phyloP scores from a whole-genome alignment of 2,329 filamentous ascomycete genomes.

The Dryadomyces quercus-mongolicae region DNA sequence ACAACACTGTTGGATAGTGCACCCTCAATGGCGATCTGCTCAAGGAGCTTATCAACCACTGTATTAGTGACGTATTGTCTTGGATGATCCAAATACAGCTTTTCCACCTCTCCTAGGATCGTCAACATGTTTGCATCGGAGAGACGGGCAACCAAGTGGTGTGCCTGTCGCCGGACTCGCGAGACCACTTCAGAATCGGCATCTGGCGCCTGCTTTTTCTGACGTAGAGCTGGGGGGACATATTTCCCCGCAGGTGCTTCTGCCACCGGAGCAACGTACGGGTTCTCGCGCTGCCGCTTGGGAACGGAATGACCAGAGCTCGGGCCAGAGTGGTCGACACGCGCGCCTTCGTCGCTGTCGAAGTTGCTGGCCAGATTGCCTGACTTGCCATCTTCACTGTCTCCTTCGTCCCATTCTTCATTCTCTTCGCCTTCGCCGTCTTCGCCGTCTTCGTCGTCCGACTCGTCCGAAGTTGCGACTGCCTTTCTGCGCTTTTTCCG shows the following conservation, averaged over 20 bases:
- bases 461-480: slow-evolving; percentile 10
- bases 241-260: slow-evolving; percentile 54
- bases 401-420: slow-evolving; percentile 16
- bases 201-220: slow-evolving; percentile 19
- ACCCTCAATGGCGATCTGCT: slow-evolving; percentile 68
- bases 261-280: slow-evolving; percentile 63
- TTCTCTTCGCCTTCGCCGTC: slow-evolving; percentile 16
- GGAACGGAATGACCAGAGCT: slow-evolving; percentile 1
- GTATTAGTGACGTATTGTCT: slow-evolving; percentile 80
- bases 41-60: slow-evolving; percentile 64
- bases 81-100: slow-evolving; percentile 70
- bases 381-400: slow-evolving; percentile 14
- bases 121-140: slow-evolving; percentile 83
- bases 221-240: slow-evolving; percentile 73
- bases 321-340: slow-evolving; percentile 3
- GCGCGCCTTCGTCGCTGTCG: slow-evolving; percentile 15
- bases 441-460: slow-evolving; percentile 17
- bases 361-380: background rate
- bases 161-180: slow-evolving; percentile 65
- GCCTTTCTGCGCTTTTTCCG: slow-evolving; percentile 43
- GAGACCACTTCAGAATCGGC: slow-evolving; percentile 53
- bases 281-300: slow-evolving; percentile 52
- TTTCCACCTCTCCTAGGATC: slow-evolving; percentile 71
- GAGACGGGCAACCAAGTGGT: slow-evolving; percentile 83
- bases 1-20: slow-evolving; percentile 78